These are phyloP conservation scores for Leccinum angustisporum DNA, from an alignment of 1,284 basidiomycete species.

Conservation along the genomic window DNA sequence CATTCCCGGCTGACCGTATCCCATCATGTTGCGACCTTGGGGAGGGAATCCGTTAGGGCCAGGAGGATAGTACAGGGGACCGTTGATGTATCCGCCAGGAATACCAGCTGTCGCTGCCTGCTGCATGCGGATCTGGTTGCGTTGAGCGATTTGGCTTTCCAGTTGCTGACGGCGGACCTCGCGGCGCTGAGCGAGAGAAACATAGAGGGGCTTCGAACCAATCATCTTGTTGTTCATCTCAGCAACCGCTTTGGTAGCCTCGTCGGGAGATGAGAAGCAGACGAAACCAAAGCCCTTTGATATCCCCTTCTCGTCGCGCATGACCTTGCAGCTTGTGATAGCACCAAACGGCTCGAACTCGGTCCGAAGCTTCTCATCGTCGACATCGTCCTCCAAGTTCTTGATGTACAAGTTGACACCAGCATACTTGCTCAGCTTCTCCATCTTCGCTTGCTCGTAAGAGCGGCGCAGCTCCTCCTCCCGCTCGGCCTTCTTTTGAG, in stretches of 20 bases:
- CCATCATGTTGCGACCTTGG: slow-evolving; percentile 80
- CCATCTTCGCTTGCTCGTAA: slow-evolving; percentile 96
- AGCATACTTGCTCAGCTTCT: slow-evolving; percentile 98
- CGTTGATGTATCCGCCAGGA: slow-evolving; percentile 80
- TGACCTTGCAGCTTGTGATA: slow-evolving; percentile 99
- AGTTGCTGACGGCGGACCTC: slow-evolving; percentile 98
- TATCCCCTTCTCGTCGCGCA: slow-evolving; percentile 92
- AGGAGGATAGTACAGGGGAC: slow-evolving; percentile 87
- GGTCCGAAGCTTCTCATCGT: slow-evolving; percentile 90
- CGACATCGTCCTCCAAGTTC: slow-evolving; percentile 92
- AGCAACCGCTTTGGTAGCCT: slow-evolving; percentile 98
- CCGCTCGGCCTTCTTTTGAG: slow-evolving; percentile 98
- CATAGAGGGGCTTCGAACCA: slow-evolving; percentile 97
- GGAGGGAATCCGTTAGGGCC: slow-evolving; percentile 80
- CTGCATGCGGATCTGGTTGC: slow-evolving; percentile 93
- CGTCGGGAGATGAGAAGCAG: slow-evolving; percentile 97
- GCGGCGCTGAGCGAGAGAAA: slow-evolving; percentile 97
- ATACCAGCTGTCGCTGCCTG: slow-evolving; percentile 87
- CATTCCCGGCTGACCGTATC: slow-evolving; percentile 81
- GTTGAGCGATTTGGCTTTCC: slow-evolving; percentile 97
- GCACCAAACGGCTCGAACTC: slow-evolving; percentile 98
- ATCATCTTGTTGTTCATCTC: slow-evolving; percentile 99
- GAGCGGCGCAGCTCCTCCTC: slow-evolving; percentile 94
- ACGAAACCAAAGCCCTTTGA: slow-evolving; percentile 99
- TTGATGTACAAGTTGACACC: slow-evolving; percentile 99